Evolutionary conservation across 441 rosid genomes (phyloP), one percentile per base, ranked within the genome.

Genomic region (Croton laevigatus): DNA sequence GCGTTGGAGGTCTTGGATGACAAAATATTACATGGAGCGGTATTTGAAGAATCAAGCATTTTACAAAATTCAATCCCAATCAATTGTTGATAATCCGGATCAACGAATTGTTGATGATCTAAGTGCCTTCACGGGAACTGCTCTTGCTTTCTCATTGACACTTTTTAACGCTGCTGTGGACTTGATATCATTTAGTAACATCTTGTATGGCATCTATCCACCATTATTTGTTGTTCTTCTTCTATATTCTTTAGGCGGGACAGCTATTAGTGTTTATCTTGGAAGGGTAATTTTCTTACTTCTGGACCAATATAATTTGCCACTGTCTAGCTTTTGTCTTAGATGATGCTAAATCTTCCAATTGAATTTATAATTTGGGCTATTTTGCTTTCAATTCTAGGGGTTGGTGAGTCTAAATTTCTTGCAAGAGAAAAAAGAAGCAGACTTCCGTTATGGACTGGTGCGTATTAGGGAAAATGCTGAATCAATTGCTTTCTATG

Each of bases 1-100:
- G 70, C 81, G 98, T 76, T 94, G 98, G 98, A 87, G 98, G 75
- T 87, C 95, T 68, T 94, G 98, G 98, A 91, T 94, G 97, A 94
- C 97, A 37, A 86, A 83, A 65, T 83, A 87, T 79, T 94, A 90
- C 88, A 85, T 90, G 82, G 88, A 90, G 54, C 94, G 97, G 11
- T 94, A 91, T 79, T 76, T 94, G 68, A 83, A 81, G 46, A 77
- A 88, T 75, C 88, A 79, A 75, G 84, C 92, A 17, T 94, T 90
- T 80, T 94, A 94, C 87, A 91, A 88, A 71, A 94, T 94, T 64
- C 98, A 94, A 57, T 94, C 98, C 58, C 98, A 91, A 65, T 88
- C 97, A 40, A 81, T 91, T 69, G 84, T 94, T 65, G 98, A 94
- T 77, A 91, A 94, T 82, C 97, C 97, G 2, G 98, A 94, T 80